phyloP scores from a whole-genome alignment of 208 protist genomes.

The Crithidia fasciculata region DNA sequence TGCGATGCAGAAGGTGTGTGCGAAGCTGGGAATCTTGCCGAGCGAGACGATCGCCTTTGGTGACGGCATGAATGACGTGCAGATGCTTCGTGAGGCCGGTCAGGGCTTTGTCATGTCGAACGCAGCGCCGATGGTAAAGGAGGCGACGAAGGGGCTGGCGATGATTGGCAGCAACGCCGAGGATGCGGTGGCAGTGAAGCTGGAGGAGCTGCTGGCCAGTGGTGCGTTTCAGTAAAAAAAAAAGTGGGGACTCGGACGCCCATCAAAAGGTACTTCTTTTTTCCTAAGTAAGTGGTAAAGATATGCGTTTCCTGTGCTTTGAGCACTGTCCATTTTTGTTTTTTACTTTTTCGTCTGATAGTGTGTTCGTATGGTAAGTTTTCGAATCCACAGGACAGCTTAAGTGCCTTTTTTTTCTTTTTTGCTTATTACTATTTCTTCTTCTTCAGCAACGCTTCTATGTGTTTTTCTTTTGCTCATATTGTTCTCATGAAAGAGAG shows the following conservation, averaged over 20 bases:
- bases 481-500: too few species aligned
- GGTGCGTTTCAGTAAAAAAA: slow-evolving; percentile 5
- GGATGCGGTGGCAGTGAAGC: slow-evolving; percentile 60
- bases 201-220: slow-evolving; percentile 55
- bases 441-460: too few species aligned
- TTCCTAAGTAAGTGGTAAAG: not conserved
- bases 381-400: too few species aligned
- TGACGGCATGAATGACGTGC: slow-evolving; percentile 73
- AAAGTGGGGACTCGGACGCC: not conserved
- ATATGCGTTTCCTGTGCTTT: not conserved
- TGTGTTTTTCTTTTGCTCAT: too few species aligned
- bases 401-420: too few species aligned
- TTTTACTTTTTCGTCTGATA: not conserved
- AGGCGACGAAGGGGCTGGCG: slow-evolving; percentile 43
- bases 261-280: not conserved
- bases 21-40: slow-evolving; percentile 33
- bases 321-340: slow-evolving; percentile 1
- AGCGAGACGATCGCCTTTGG: slow-evolving; percentile 64
- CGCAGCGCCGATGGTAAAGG: slow-evolving; percentile 43
- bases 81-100: slow-evolving; percentile 55
- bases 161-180: slow-evolving; percentile 55
- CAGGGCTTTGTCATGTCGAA: slow-evolving; percentile 72
- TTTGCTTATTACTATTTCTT: too few species aligned
- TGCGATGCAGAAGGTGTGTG: slow-evolving; percentile 52
- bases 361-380: too few species aligned